These are phyloP conservation scores for Oryza coarctata DNA, from an alignment of 176 grass and related monocot species.

Conservation along the genomic window DNA sequence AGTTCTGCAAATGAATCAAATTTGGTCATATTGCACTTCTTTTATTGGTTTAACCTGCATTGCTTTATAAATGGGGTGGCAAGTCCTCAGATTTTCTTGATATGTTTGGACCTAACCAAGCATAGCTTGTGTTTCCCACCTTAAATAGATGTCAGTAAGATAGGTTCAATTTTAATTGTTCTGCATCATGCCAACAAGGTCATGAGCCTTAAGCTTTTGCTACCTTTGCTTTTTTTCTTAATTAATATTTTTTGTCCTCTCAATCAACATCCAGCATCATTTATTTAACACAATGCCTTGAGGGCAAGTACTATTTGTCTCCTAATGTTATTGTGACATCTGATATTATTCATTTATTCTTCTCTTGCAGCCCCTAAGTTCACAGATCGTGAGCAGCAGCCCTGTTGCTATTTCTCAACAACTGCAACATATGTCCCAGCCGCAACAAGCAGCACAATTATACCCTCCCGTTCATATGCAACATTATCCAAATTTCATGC, in stretches of 20 bases:
- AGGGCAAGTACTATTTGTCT: neutral
- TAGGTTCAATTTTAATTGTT: neutral
- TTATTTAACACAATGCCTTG: neutral
- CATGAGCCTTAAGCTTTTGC: neutral
- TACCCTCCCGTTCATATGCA: constrained; percentile 72
- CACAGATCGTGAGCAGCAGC: constrained; percentile 44
- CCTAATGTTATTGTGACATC: neutral
- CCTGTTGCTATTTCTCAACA: constrained; percentile 41
- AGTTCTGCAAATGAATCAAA: neutral
- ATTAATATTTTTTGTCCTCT: neutral
- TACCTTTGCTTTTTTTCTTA: neutral
- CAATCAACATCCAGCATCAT: neutral
- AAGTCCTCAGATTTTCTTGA: neutral
- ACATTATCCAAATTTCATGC: constrained; percentile 79
- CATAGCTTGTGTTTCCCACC: neutral
- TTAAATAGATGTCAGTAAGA: neutral
- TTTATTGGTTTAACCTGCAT: neutral
- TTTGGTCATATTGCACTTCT: neutral
- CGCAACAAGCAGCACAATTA: constrained; percentile 57
- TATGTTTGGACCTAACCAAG: neutral
- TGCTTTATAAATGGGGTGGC: neutral
- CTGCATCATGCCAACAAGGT: neutral
- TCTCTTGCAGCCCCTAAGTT: constrained; percentile 50
- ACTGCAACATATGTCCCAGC: constrained; percentile 60
- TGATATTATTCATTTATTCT: neutral